These are phyloP conservation scores for Fusarium papillatum DNA, from an alignment of 2,329 filamentous ascomycete species.

Conservation along the genomic window DNA sequence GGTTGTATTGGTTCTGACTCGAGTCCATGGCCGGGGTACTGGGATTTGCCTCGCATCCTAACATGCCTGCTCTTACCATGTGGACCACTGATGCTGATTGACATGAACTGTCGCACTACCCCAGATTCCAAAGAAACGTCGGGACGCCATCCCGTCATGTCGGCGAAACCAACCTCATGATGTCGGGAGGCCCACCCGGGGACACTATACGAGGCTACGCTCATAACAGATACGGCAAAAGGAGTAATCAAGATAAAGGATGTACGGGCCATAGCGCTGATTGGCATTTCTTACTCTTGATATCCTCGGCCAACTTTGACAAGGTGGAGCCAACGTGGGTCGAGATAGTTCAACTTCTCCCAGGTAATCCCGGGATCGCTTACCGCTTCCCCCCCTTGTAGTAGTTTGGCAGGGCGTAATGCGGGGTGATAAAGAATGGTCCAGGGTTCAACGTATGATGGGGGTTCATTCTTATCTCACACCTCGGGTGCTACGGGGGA, in stretches of 20 bases:
- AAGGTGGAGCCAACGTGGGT: not conserved
- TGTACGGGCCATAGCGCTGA: not conserved
- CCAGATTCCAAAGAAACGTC: not conserved
- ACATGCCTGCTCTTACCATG: not conserved
- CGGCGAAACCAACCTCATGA: not conserved
- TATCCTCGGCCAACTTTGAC: not conserved
- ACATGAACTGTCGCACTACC: not conserved
- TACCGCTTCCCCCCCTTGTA: not conserved
- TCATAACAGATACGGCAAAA: constrained; percentile 1
- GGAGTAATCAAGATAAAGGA: not conserved
- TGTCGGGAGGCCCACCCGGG: not conserved
- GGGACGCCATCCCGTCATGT: not conserved
- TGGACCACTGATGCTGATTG: not conserved
- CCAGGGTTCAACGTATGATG: not conserved
- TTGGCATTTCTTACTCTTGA: not conserved
- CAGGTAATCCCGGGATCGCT: not conserved
- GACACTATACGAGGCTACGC: not conserved
- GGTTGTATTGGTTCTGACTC: not conserved
- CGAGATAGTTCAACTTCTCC: not conserved
- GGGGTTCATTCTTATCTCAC: constrained; percentile 1
- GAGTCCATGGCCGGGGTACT: not conserved
- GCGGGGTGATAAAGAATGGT: constrained; percentile 26
- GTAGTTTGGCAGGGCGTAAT: constrained; percentile 5
- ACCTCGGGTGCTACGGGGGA: not conserved
- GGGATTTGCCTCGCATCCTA: not conserved